phyloP scores from a whole-genome alignment of 495 filamentous ascomycete species.

The Antarctomyces pellizariae region DNA sequence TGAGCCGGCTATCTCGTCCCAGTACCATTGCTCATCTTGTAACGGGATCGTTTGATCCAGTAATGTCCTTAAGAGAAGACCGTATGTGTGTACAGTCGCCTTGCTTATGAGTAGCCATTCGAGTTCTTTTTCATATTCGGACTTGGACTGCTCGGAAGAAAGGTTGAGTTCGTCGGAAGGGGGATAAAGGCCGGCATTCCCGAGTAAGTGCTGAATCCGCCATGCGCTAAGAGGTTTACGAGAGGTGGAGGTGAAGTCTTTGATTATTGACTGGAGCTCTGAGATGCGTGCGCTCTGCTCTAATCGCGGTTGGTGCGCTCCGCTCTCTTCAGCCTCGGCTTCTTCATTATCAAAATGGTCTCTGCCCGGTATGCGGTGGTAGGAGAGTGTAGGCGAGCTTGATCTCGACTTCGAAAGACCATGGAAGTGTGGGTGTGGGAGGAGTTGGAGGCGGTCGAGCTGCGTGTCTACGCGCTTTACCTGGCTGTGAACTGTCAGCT shows the following conservation, averaged over 20 bases:
- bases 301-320: constrained; percentile 9
- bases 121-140: constrained; percentile 41
- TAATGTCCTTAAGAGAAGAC: constrained; percentile 44
- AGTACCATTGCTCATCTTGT: constrained; percentile 72
- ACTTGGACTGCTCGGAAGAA: constrained; percentile 10
- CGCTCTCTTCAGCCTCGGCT: constrained; percentile 7
- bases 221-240: constrained; percentile 24
- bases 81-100: constrained; percentile 65
- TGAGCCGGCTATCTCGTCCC: constrained; percentile 63
- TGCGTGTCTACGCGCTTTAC: constrained; percentile 54
- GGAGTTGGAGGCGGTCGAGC: constrained; percentile 50
- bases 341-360: constrained; percentile 12
- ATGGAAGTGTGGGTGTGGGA: constrained; percentile 5
- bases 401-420: constrained; percentile 4
- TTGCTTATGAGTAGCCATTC: constrained; percentile 79
- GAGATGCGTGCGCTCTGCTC: constrained; percentile 17
- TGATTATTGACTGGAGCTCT: constrained; percentile 37
- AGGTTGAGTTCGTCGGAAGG: not conserved
- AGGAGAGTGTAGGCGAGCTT: not conserved
- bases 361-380: constrained; percentile 13
- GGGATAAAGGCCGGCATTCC: constrained; percentile 25
- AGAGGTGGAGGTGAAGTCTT: constrained; percentile 35
- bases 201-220: constrained; percentile 32
- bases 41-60: constrained; percentile 61
- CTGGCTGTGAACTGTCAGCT: constrained; percentile 28